Percentiles rank a stretch among this genome's conserved stretches.
These are phyloP conservation scores for Neonectria sp. DNA, from an alignment of 2,329 filamentous ascomycete species.

Conservation along the genomic window DNA sequence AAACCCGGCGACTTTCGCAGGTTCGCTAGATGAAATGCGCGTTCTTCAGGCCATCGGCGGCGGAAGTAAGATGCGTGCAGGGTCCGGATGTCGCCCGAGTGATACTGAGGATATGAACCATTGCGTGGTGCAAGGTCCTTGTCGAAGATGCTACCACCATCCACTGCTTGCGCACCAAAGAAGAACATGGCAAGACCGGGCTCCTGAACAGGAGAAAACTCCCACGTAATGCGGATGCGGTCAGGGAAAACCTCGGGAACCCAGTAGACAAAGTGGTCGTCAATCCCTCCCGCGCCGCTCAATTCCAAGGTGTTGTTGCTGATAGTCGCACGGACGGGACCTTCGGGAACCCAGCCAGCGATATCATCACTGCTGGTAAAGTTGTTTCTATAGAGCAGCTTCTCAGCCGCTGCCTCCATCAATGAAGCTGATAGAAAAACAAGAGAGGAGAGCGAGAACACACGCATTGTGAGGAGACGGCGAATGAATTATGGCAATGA, in stretches of 20 bases:
- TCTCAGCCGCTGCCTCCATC: slow-evolving; percentile 24
- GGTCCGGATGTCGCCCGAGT: slow-evolving; percentile 43
- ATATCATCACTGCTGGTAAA: slow-evolving; percentile 37
- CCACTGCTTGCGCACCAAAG: slow-evolving; percentile 38
- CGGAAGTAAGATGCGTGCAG: slow-evolving; percentile 45
- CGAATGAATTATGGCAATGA: not conserved
- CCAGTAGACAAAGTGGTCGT: slow-evolving; percentile 43
- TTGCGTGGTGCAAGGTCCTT: slow-evolving; percentile 38
- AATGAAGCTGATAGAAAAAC: not conserved
- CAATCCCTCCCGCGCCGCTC: slow-evolving; percentile 31
- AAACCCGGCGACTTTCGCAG: slow-evolving; percentile 44
- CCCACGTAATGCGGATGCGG: slow-evolving; percentile 43
- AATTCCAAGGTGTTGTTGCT: slow-evolving; percentile 43
- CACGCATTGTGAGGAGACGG: not conserved
- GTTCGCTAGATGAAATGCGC: slow-evolving; percentile 43
- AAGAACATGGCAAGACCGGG: slow-evolving; percentile 44
- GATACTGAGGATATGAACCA: slow-evolving; percentile 43
- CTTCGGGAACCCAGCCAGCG: slow-evolving; percentile 38
- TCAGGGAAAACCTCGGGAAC: slow-evolving; percentile 42
- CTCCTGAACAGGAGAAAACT: slow-evolving; percentile 38
- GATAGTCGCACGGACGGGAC: slow-evolving; percentile 36
- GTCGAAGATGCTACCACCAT: slow-evolving; percentile 44
- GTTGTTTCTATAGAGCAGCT: slow-evolving; percentile 42
- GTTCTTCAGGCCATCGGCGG: slow-evolving; percentile 43
- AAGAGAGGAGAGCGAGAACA: not conserved